Evolutionary conservation across 495 filamentous ascomycete genomes (phyloP).

Genomic region (Penicillium malachiteum): DNA sequence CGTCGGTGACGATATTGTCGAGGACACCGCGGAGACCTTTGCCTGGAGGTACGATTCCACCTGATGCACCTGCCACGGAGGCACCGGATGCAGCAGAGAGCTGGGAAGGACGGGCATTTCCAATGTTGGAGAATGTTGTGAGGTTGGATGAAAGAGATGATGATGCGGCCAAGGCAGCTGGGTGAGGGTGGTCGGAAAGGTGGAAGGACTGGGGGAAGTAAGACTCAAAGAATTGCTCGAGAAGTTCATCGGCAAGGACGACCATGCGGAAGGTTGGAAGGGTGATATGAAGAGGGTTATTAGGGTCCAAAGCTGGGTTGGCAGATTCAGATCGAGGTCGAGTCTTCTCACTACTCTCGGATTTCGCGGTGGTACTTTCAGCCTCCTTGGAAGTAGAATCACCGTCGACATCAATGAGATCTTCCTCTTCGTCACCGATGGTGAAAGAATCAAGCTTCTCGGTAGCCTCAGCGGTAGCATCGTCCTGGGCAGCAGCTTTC

Average conservation of each 20-base stretch:
- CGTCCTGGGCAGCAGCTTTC: slow-evolving; percentile 23
- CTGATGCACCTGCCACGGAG: slow-evolving; percentile 44
- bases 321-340: slow-evolving; percentile 49
- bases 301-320: slow-evolving; percentile 87
- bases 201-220: slow-evolving; percentile 72
- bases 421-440: slow-evolving; percentile 81
- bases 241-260: slow-evolving; percentile 88
- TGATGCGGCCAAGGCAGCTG: slow-evolving; percentile 45
- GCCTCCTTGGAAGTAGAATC: slow-evolving; percentile 30
- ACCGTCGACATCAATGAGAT: slow-evolving; percentile 62
- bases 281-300: slow-evolving; percentile 91
- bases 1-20: slow-evolving; percentile 95
- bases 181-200: slow-evolving; percentile 51
- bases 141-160: slow-evolving; percentile 72
- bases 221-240: slow-evolving; percentile 94
- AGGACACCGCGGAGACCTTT: slow-evolving; percentile 88
- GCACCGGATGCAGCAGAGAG: slow-evolving; percentile 36
- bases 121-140: slow-evolving; percentile 75
- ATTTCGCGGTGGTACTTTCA: slow-evolving; percentile 2
- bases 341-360: slow-evolving; percentile 14
- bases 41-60: slow-evolving; percentile 57
- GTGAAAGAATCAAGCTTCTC: slow-evolving; percentile 62
- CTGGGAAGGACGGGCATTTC: slow-evolving; percentile 48
- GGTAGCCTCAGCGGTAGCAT: slow-evolving; percentile 31
- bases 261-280: slow-evolving; percentile 99